A percentile compares a stretch with the other conserved stretches of the same genome.
Conservation (phyloP, 352 stramenopile genomes). For the Phytopythium litorale region DNA sequence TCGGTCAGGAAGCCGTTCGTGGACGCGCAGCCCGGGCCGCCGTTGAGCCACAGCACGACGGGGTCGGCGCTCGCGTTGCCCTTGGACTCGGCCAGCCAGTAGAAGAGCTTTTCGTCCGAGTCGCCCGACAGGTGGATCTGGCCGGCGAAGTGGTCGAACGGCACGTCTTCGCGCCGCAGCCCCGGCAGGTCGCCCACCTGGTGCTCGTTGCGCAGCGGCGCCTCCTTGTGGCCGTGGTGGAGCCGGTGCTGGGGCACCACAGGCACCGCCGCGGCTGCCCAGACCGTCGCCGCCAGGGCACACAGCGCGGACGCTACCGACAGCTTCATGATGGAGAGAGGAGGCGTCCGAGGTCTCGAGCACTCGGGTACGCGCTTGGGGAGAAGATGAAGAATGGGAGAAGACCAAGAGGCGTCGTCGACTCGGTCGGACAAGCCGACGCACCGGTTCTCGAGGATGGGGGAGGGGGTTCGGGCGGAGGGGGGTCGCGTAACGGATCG, state of each 20-base stretch:
- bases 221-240: neutral
- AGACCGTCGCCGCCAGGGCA: slow-evolving; percentile 13
- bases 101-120: slow-evolving; percentile 39
- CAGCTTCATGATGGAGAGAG: slow-evolving; percentile 16
- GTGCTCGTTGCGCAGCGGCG: slow-evolving; percentile 25
- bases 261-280: neutral
- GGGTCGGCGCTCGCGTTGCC: slow-evolving; percentile 47
- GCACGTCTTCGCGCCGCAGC: slow-evolving; percentile 30
- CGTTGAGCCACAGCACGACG: slow-evolving; percentile 91
- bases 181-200: slow-evolving; percentile 47
- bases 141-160: slow-evolving; percentile 61
- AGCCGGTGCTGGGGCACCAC: neutral
- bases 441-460: neutral
- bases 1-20: slow-evolving; percentile 81
- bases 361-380: neutral
- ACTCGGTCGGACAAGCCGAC: neutral
- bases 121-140: slow-evolving; percentile 27
- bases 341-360: neutral
- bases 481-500: slow-evolving; percentile 8
- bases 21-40: slow-evolving; percentile 85
- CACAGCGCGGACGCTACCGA: slow-evolving; percentile 6
- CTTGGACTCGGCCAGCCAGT: slow-evolving; percentile 37
- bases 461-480: slow-evolving; percentile 7
- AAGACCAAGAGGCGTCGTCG: neutral
- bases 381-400: neutral